phyloP scores from a whole-genome alignment of 2,329 filamentous ascomycete species.

The Cordyceps fumosorosea region DNA sequence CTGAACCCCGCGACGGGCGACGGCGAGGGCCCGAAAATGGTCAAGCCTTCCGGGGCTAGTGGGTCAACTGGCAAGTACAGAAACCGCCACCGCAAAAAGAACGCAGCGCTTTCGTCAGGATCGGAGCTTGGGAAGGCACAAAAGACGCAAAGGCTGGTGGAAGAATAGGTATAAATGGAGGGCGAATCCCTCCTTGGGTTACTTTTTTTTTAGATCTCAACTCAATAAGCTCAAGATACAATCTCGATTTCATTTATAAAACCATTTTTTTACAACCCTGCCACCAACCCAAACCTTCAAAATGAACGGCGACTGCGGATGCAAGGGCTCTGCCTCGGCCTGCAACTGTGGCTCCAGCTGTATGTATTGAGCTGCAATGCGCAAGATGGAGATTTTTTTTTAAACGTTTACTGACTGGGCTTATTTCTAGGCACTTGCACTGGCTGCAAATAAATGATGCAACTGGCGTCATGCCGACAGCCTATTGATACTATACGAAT shows the following conservation, averaged over 20 bases:
- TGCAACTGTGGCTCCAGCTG: constrained; percentile 14
- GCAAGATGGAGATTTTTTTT: neutral
- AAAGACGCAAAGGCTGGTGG: constrained; percentile 4
- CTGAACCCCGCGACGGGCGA: neutral
- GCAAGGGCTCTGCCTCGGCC: constrained; percentile 14
- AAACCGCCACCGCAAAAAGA: constrained; percentile 10
- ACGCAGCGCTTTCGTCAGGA: constrained; percentile 6
- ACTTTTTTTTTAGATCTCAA: neutral
- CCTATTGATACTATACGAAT: neutral
- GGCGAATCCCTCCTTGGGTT: neutral
- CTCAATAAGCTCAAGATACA: constrained; percentile 3
- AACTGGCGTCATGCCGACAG: neutral
- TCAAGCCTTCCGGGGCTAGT: neutral
- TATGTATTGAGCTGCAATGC: neutral
- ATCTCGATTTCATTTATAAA: constrained; percentile 4
- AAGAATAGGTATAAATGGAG: constrained; percentile 3
- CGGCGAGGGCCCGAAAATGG: neutral
- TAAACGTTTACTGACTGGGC: neutral
- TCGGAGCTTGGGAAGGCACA: neutral
- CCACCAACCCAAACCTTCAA: constrained; percentile 9
- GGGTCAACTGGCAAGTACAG: neutral
- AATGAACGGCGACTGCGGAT: constrained; percentile 13
- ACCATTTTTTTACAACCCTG: neutral
- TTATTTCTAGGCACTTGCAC: constrained; percentile 6
- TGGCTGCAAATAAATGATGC: constrained; percentile 12